Percentiles rank a stretch among this genome's conserved stretches.
Evolutionary conservation across 192 early-diverging fungal species (phyloP).

Genomic region (Borealophlyctis nickersoniae): DNA sequence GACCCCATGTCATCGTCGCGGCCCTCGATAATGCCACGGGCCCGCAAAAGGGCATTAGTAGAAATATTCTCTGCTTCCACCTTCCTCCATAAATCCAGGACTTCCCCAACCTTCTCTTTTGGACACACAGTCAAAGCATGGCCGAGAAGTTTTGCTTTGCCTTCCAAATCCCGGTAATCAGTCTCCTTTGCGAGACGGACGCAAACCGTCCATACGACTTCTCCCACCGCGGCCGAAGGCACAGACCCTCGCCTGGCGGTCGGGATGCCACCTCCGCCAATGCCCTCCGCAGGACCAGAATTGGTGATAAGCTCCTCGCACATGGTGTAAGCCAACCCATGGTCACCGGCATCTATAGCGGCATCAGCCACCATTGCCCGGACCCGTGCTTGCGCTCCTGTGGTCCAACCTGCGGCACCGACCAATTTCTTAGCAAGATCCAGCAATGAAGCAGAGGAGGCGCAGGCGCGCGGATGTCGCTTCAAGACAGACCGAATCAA

Average conservation of each 20-base stretch:
- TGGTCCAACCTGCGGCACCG: slow-evolving; percentile 38
- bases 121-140: slow-evolving; percentile 57
- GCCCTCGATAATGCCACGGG: no score
- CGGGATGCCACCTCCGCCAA: neutral
- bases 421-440: slow-evolving; percentile 56
- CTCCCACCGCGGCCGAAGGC: slow-evolving; percentile 9
- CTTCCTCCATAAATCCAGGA: slow-evolving; percentile 41
- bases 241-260: neutral
- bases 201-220: slow-evolving; percentile 30
- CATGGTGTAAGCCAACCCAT: slow-evolving; percentile 47
- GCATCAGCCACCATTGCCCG: slow-evolving; percentile 61
- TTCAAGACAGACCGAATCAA: slow-evolving; percentile 61
- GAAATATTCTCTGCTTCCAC: no score
- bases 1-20: no score
- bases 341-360: slow-evolving; percentile 56
- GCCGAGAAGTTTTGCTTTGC: slow-evolving; percentile 48
- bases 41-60: no score
- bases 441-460: slow-evolving; percentile 36
- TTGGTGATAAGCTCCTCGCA: slow-evolving; percentile 58
- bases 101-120: slow-evolving; percentile 37
- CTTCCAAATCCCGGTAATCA: slow-evolving; percentile 36
- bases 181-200: slow-evolving; percentile 14
- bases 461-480: slow-evolving; percentile 31
- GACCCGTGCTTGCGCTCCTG: slow-evolving; percentile 47
- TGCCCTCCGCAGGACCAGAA: neutral